Evolutionary conservation across 164 flowering plant genomes (phyloP).

Genomic region (Aristolochia californica): DNA sequence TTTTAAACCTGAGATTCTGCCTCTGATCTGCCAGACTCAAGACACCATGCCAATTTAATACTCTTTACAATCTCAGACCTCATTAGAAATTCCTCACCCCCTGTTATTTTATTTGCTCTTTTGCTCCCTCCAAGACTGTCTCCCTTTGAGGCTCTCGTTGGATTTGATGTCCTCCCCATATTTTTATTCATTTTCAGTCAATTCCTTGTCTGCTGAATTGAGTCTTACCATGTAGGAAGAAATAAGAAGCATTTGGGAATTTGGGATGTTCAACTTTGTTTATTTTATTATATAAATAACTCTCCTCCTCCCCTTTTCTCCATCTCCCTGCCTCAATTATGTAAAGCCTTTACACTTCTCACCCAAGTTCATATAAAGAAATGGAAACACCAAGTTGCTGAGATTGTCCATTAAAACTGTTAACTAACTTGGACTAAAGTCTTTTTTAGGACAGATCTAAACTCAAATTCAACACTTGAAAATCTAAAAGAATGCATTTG

Average conservation of each 20-base stretch:
- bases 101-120: background rate
- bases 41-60: constrained; percentile 6
- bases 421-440: no score
- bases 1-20: constrained; percentile 44
- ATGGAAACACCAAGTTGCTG: no score
- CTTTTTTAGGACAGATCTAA: no score
- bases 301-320: no score
- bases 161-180: constrained; percentile 1
- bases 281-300: no score
- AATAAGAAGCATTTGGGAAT: constrained; percentile 3
- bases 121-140: constrained; percentile 6
- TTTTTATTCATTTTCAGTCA: background rate
- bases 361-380: no score
- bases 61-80: background rate
- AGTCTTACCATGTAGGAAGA: constrained; percentile 1
- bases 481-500: no score
- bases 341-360: no score
- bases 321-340: no score
- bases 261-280: constrained; percentile 2
- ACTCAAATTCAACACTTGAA: no score
- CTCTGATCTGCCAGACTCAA: constrained; percentile 55
- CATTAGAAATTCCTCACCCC: background rate
- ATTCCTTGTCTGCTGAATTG: constrained; percentile 2
- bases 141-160: constrained; percentile 2
- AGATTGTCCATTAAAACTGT: no score